Base-by-base conservation (phyloP, 768 basidiomycete genomes). In the Tephrocybe sp. region DNA sequence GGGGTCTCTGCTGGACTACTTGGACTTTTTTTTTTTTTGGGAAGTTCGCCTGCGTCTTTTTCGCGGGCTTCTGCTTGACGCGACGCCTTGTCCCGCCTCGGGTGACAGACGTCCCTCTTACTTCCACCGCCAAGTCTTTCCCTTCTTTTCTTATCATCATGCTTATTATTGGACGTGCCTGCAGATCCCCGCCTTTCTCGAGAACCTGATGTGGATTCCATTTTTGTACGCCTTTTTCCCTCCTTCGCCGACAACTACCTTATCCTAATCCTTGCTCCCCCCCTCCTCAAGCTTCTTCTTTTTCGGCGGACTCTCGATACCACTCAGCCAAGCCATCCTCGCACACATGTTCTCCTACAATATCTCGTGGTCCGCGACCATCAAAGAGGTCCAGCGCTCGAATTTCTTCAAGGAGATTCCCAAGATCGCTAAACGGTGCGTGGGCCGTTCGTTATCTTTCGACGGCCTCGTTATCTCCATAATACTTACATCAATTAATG, bases 341-440 rank as follows among this genome's bases (percentile, higher is more conserved):
- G 84, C 86, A 4, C 84, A 88, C 51, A 67, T 80, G 51, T 78
- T 79, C 57, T 79, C 77, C 37, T 76, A 77, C 63, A 75, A 80
- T 52, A 80, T 81, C 22, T 70, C 74, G 25, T 81, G 78, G 79
- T 74, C 75, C 4, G 78, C 78, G n/a, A 81, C 78, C 22, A 69
- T 78, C 67, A 94, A 95, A 69, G 89, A 91, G 60, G 89, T 94
- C 18, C 79, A 92, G 64, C 77, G 83, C 25, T 89, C 87, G 2
- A 93, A 93, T 64, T 93, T 95, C 71, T 92, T 91, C 76, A 84
- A 87, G 60, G 92, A 95, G 66, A 84, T 94, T 22, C 92, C 92
- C 0, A 84, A 86, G 58, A 92, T 95, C 61, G 70, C 82, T 19
- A 83, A 79, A 60, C 76, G 90, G 63, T 89, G 77, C 64, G 81